Evolutionary conservation across 1,139 yeast species (phyloP), one percentile per base, ranked within the genome.

Genomic region (Geotrichum aggregatum): DNA sequence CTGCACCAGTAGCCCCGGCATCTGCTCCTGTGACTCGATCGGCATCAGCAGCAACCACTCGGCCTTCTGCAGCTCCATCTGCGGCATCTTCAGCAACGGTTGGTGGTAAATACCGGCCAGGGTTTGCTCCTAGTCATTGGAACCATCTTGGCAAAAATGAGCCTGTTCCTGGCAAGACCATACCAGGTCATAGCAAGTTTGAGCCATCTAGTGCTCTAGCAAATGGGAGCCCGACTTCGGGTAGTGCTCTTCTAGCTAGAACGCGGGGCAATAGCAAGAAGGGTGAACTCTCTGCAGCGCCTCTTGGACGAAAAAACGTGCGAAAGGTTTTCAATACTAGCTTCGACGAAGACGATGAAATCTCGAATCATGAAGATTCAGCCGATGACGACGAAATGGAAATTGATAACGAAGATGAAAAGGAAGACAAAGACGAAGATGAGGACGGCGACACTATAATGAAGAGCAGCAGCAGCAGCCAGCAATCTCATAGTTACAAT

Each of bases 71-170:
- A 6, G 18, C 46, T 7, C 16, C 44, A n/a, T 14, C 33, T n/a
- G 36, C 38, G 11, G 11, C 31, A 7, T 11, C 26, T 7, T 16
- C 39, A 16, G 36, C 44, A 13, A 24, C 49, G 1, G 44, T 40
- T n/a, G 52, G 55, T 11, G 56, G 56, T 14, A 53, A 54, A 30
- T 53, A 49, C 38, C 38, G 54, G 8, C 57, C 57, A 13, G 56
- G 55, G 1, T 50, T 51, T 35, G 52, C 56, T 2, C 55, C 56
- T 2, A 38, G 38, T 10, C 54, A 47, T 28, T 52, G 56, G 57
- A 47, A 33, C 22, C 43, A 42, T 28, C 22, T 47, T 41, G 19
- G 50, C 14, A 45, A 42, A 6, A 33, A 43, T 10, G 47, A 43
- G 35, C 7, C 26, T 3, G 39, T 31, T 18, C 30, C 39, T 7